Conservation (phyloP, 1,139 yeast species). For the Geotrichum siamense region DNA sequence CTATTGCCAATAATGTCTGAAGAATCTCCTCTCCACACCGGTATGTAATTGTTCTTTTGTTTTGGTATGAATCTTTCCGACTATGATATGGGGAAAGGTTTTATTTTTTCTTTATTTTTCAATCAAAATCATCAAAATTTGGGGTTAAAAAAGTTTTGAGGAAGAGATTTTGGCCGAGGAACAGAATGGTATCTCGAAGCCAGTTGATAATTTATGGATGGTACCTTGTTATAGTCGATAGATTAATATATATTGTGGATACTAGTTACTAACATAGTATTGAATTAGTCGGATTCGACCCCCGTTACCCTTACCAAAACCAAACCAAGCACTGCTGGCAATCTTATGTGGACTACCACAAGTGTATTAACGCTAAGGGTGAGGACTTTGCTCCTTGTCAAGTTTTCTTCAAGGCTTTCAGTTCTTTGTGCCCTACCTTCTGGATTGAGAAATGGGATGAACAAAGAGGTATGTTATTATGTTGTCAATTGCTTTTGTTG, state of each 20-base stretch:
- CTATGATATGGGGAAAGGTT: too few species aligned
- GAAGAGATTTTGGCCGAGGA: too few species aligned
- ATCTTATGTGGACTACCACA: slow-evolving; percentile 95
- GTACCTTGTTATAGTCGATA: background rate
- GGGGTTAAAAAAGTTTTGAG: too few species aligned
- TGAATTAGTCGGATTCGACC: slow-evolving; percentile 18
- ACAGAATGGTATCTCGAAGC: too few species aligned
- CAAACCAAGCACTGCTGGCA: slow-evolving; percentile 99
- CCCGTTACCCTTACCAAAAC: slow-evolving; percentile 71
- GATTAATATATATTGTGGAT: background rate
- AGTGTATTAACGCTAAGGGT: slow-evolving; percentile 93
- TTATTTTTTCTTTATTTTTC: too few species aligned
- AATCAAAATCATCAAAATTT: too few species aligned
- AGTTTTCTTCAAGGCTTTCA: slow-evolving; percentile 86
- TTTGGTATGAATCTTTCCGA: too few species aligned
- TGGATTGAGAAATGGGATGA: slow-evolving; percentile 97
- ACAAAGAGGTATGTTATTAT: slow-evolving; percentile 52
- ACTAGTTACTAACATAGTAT: background rate
- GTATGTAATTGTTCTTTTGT: too few species aligned
- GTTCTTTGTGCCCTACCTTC: slow-evolving; percentile 83
- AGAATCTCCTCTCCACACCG: slow-evolving; percentile 55
- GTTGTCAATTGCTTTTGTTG: slow-evolving; percentile 19
- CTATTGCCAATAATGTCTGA: slow-evolving; percentile 29
- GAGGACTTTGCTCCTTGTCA: slow-evolving; percentile 98
- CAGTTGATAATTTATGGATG: too few species aligned